Evolutionary conservation across 768 basidiomycete genomes (phyloP).

Genomic region (Hygrocybe punicea): DNA sequence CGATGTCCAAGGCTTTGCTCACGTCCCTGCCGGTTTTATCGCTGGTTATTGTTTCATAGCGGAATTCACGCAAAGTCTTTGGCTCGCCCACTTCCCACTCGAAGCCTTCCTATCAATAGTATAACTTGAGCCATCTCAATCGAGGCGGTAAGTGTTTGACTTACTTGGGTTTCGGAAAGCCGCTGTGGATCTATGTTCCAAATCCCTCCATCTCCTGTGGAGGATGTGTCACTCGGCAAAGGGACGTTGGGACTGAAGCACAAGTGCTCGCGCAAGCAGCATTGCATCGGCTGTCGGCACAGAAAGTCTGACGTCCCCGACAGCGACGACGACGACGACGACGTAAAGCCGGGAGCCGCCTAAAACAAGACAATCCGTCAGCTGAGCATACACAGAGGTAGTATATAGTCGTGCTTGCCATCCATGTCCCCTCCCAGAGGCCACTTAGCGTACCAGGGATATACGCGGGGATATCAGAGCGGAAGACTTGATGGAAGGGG

Average conservation of each 20-base stretch:
- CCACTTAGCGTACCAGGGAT: conserved; percentile 50
- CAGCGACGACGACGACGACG: conserved; percentile 9
- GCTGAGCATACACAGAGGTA: not conserved
- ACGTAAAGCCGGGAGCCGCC: conserved; percentile 8
- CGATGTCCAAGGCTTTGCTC: conserved; percentile 28
- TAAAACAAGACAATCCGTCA: conserved; percentile 3
- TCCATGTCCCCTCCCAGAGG: conserved; percentile 59
- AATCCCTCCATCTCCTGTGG: conserved; percentile 12
- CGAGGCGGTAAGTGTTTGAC: not conserved
- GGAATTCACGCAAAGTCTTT: conserved; percentile 4
- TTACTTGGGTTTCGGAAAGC: conserved; percentile 6
- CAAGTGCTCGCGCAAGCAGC: conserved; percentile 43
- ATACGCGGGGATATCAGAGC: conserved; percentile 28
- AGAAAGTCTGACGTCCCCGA: conserved; percentile 29
- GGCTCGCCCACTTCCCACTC: conserved; percentile 12
- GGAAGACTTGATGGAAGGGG: conserved; percentile 15
- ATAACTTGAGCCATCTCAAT: too few relatives aligned
- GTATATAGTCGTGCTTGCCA: conserved; percentile 36
- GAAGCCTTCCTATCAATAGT: conserved; percentile 16
- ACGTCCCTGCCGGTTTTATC: conserved; percentile 8
- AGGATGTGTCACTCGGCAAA: conserved; percentile 17
- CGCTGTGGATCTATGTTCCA: conserved; percentile 17
- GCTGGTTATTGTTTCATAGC: conserved; percentile 4
- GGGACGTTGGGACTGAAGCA: conserved; percentile 42
- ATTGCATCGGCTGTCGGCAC: conserved; percentile 50